Evolutionary conservation across 495 filamentous ascomycete genomes (phyloP).

Genomic region (Trypethelium eluteriae): DNA sequence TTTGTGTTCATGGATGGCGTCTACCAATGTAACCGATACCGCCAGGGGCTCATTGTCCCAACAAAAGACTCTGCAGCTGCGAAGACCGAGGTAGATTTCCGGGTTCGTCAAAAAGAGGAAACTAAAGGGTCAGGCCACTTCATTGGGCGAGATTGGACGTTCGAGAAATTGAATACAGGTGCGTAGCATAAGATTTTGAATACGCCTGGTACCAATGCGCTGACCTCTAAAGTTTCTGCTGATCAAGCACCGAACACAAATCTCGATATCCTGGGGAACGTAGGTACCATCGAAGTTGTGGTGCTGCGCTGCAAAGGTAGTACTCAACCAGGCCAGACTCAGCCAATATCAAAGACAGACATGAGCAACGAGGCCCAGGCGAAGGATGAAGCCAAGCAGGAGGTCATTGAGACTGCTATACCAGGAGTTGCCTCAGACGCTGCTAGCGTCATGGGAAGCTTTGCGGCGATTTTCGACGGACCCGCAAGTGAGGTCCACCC

Average conservation of each 20-base stretch:
- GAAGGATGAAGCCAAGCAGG: neutral
- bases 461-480: slow-evolving; percentile 4
- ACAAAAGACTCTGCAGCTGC: slow-evolving; percentile 13
- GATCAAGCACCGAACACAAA: slow-evolving; percentile 28
- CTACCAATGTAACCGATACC: slow-evolving; percentile 46
- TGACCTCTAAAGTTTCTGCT: slow-evolving; percentile 14
- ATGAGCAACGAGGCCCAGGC: neutral
- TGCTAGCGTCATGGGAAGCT: slow-evolving; percentile 2
- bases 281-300: slow-evolving; percentile 45
- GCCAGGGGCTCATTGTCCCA: slow-evolving; percentile 31
- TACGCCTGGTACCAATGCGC: neutral
- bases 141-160: slow-evolving; percentile 40
- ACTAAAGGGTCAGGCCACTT: slow-evolving; percentile 31
- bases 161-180: slow-evolving; percentile 39
- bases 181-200: slow-evolving; percentile 7
- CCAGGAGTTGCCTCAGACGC: neutral
- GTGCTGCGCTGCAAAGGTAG: slow-evolving; percentile 35
- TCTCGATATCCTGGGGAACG: slow-evolving; percentile 31
- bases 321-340: neutral
- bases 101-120: slow-evolving; percentile 42
- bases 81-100: slow-evolving; percentile 36
- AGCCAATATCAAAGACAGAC: neutral
- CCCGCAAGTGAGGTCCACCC: neutral
- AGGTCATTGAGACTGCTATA: neutral
- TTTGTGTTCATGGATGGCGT: slow-evolving; percentile 46